Conservation (phyloP, 179 eudicot genomes). For the Dionaea muscipula region DNA sequence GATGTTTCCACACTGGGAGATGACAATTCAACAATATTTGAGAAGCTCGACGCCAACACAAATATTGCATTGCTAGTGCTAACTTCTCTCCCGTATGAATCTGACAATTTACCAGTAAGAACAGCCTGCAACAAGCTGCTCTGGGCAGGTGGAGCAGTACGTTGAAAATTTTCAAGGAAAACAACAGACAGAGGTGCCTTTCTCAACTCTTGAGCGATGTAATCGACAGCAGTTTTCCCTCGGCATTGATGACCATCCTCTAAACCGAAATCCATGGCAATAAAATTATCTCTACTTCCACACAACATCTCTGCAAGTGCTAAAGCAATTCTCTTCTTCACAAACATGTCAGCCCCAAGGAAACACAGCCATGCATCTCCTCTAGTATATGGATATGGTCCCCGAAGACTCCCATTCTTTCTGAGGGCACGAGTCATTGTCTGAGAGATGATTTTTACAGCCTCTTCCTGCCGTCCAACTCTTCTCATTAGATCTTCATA, state of each 20-base stretch:
- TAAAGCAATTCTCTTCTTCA: slow-evolving; percentile 49
- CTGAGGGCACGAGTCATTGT: slow-evolving; percentile 33
- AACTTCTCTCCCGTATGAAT: slow-evolving; percentile 57
- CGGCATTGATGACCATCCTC: slow-evolving; percentile 24
- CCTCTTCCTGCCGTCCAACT: slow-evolving; percentile 55
- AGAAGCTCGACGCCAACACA: slow-evolving; percentile 25
- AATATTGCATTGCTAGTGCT: slow-evolving; percentile 37
- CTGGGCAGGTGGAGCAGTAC: slow-evolving; percentile 47
- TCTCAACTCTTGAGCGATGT: slow-evolving; percentile 47
- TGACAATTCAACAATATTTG: slow-evolving; percentile 12
- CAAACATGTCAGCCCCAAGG: slow-evolving; percentile 53
- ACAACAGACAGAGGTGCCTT: slow-evolving; percentile 54
- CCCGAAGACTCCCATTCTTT: slow-evolving; percentile 27
- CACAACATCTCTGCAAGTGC: slow-evolving; percentile 49
- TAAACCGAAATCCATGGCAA: slow-evolving; percentile 35
- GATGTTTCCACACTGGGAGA: slow-evolving; percentile 8
- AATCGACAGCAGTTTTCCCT: slow-evolving; percentile 53
- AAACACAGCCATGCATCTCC: slow-evolving; percentile 69
- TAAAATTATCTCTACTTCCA: slow-evolving; percentile 34
- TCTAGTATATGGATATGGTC: slow-evolving; percentile 23
- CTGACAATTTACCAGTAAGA: slow-evolving; percentile 47
- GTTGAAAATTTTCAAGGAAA: slow-evolving; percentile 52
- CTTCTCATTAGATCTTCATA: slow-evolving; percentile 40
- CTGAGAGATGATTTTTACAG: slow-evolving; percentile 42
- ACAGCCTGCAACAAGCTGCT: slow-evolving; percentile 55